phyloP scores from a whole-genome alignment of 1,284 basidiomycete species.

The Ustilago trichophora region DNA sequence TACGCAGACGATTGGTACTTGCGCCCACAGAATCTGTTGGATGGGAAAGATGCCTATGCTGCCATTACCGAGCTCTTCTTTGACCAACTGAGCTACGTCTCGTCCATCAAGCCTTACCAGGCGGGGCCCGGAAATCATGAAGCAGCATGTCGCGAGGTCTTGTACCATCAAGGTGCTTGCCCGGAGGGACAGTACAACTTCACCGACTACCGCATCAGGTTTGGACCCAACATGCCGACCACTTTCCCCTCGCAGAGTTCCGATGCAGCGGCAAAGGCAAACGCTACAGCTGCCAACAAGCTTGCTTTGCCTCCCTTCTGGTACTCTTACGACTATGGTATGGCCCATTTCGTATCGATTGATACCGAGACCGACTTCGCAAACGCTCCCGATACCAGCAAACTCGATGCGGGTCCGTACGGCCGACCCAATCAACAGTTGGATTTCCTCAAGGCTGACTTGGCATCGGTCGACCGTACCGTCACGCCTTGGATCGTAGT shows the following conservation, averaged over 20 bases:
- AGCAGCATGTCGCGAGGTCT: conserved; percentile 22
- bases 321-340: conserved; percentile 53
- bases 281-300: conserved; percentile 5
- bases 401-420: conserved; percentile 33
- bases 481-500: conserved; percentile 68
- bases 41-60: conserved; percentile 39
- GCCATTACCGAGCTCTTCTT: conserved; percentile 66
- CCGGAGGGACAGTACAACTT: conserved; percentile 53
- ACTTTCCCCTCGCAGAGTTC: conserved; percentile 20
- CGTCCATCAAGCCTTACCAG: conserved; percentile 57
- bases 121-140: conserved; percentile 55
- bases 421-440: conserved; percentile 36
- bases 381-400: conserved; percentile 41
- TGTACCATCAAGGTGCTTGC: conserved; percentile 30
- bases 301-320: conserved; percentile 42
- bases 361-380: conserved; percentile 57
- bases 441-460: conserved; percentile 59
- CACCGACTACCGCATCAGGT: conserved; percentile 42
- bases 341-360: conserved; percentile 51
- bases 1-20: conserved; percentile 66
- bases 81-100: conserved; percentile 62
- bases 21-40: conserved; percentile 35
- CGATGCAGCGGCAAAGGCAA: conserved; percentile 7
- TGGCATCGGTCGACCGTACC: conserved; percentile 65
- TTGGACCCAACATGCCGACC: conserved; percentile 42